Evolutionary conservation across 371 early-diverging fungal species (phyloP), one percentile per base, ranked within the genome.

Genomic region (Mortierella sp.): DNA sequence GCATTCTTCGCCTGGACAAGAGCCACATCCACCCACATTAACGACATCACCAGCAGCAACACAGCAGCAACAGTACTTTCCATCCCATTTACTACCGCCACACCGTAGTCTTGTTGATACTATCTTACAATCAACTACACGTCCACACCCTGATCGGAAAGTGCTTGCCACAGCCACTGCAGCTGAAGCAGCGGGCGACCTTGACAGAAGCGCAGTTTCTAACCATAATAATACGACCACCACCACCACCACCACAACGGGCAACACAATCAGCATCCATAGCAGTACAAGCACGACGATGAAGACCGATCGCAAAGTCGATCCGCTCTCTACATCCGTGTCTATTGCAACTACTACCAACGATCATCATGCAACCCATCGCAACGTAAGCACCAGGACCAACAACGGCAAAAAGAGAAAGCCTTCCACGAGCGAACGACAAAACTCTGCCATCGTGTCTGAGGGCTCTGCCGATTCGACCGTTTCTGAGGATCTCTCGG

Each of bases 261-360:
- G 12, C 31, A 19, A 11, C 56, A 21, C 9, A 56, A 32, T 48
- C 31, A 61, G 54, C 62, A 53, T 46, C 48, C 30, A 6, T 23
- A 4, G 19, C 52, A 31, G 47, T 44, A 52, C 28, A 34, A 46
- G 30, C 52, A 39, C 41, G 54, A 63, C 59, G 23, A 70, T 64
- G 64, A 70, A 64, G 55, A 34, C 70, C 53, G 70, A 70, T 59
- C 64, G 64, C 39, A 63, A 59, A 28, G 54, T 57, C 59, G 60
- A 64, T 60, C 54, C 59, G 15, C 41, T n/a, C 14, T 15, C 49
- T 58, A 14, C 50, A 28, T 48, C 60, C 32, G 41, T 26, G 9
- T 50, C 60, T 37, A 12, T 39, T 39, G 30, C 58, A 39, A 26
- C 61, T 9, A 46, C 21, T 7, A 32, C 34, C 30, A 19, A 15